Evolutionary conservation across 2,329 filamentous ascomycete genomes (phyloP), one percentile per base, ranked within the genome.

Genomic region (Diaporthe citrichinensis): DNA sequence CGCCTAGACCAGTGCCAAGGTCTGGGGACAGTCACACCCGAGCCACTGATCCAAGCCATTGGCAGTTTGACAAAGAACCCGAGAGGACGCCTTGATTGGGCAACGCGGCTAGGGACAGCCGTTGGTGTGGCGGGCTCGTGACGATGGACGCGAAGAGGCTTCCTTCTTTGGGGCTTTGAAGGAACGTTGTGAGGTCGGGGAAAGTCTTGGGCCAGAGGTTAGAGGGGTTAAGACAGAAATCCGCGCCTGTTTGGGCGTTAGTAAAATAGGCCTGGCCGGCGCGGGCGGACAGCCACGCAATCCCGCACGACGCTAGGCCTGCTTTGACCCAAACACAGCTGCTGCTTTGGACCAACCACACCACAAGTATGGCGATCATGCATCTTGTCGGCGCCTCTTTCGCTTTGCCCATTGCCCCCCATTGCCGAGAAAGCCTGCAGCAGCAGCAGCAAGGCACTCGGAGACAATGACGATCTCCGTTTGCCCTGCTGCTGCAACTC

Each of bases 361-460:
- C 65, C 46, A 51, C 46, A 68, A 39, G 65, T 55, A 46, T 68
- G 65, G 46, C 65, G 49, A 69, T 55, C 65, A 69, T 69, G 65
- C 65, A 69, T 55, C 34, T 41, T 41, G 65, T 69, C 65, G 65
- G 49, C 46, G 65, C 49, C 65, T 68, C n/a, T 68, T 53, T 68
- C 65, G 65, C 36, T 55, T 41, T 69, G 34, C 49, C 49, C 41
- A 20, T 28, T 65, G 34, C 61, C 28, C 61, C 28, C 53, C 28
- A 25, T 55, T 46, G 46, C 65, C 65, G 49, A 69, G 65, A 67
- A 51, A 23, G 25, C 49, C 46, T 41, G 34, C 65, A 41, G 65
- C 49, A 69, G 34, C 28, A 55, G 34, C 28, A 69, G 65, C 65
- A 69, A 69, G 65, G 49, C 49, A 69, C 65, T 49, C 65, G 34